A percentile compares a stretch with the other conserved stretches of the same genome.
These are phyloP conservation scores for Lanzia echinophila DNA, from an alignment of 2,329 filamentous ascomycete genomes.

Conservation along the genomic window DNA sequence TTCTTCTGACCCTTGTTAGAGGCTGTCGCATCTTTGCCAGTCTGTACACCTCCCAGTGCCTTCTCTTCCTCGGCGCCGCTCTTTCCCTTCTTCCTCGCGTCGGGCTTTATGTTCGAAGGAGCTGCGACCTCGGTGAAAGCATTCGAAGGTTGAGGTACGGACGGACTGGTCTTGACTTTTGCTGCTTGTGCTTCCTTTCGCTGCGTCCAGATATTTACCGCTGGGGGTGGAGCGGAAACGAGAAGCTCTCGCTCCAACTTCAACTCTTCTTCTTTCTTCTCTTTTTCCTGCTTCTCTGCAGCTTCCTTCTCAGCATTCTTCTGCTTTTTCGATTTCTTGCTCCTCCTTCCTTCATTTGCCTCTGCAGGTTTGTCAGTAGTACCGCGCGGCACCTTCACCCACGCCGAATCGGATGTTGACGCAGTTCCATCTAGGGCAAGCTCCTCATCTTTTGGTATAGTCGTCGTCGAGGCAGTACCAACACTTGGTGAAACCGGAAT, in stretches of 20 bases:
- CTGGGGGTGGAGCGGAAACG: slow-evolving; percentile 73
- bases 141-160: slow-evolving; percentile 12
- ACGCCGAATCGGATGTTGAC: slow-evolving; percentile 54
- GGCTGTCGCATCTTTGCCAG: slow-evolving; percentile 32
- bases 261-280: slow-evolving; percentile 53
- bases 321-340: slow-evolving; percentile 29
- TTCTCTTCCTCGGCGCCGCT: slow-evolving; percentile 33
- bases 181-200: slow-evolving; percentile 59
- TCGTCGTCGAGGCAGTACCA: slow-evolving; percentile 43
- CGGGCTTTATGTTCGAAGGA: slow-evolving; percentile 26
- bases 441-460: slow-evolving; percentile 47
- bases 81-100: slow-evolving; percentile 37
- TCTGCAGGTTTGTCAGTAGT: slow-evolving; percentile 55
- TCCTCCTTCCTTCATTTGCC: slow-evolving; percentile 21
- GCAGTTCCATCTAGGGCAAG: slow-evolving; percentile 55
- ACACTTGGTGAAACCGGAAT: slow-evolving; percentile 47
- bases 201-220: slow-evolving; percentile 84
- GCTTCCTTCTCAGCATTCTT: slow-evolving; percentile 35
- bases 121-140: slow-evolving; percentile 8
- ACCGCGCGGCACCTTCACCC: slow-evolving; percentile 58
- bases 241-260: slow-evolving; percentile 47
- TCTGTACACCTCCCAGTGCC: slow-evolving; percentile 21
- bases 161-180: slow-evolving; percentile 36
- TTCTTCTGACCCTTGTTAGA: slow-evolving; percentile 35
- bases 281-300: too few relatives aligned